These are phyloP conservation scores for Paracamarosporium sp. DNA, from an alignment of 2,329 filamentous ascomycete species.

Conservation along the genomic window DNA sequence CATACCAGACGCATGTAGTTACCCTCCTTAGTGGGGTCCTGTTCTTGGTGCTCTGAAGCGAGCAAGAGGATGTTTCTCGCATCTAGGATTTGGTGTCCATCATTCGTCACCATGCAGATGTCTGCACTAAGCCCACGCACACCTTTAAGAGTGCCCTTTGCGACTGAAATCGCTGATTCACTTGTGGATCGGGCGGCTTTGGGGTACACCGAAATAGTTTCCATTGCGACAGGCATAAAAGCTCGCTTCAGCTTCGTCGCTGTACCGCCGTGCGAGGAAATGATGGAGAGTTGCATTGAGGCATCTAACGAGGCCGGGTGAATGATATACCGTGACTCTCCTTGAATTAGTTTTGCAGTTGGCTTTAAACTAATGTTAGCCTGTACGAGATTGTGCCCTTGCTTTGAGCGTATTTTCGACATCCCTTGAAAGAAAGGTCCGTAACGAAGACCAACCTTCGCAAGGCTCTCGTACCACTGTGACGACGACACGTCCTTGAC, in stretches of 20 bases:
- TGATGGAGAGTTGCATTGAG: constrained; percentile 28
- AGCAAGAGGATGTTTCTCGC: too few species aligned
- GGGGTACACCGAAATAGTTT: too few species aligned
- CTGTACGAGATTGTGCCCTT: constrained; percentile 10
- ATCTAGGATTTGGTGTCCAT: too few species aligned
- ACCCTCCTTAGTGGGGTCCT: too few species aligned
- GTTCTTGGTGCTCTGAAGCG: too few species aligned
- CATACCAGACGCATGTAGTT: too few species aligned
- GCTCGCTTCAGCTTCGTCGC: not conserved
- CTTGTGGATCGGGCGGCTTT: too few species aligned
- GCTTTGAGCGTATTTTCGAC: constrained; percentile 14
- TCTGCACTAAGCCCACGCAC: too few species aligned
- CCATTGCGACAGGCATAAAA: not conserved
- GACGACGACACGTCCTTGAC: too few species aligned
- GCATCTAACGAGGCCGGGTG: constrained; percentile 42
- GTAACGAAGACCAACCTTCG: constrained; percentile 24
- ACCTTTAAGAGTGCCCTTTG: not conserved
- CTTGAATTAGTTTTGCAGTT: constrained; percentile 13
- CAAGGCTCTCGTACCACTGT: constrained; percentile 33
- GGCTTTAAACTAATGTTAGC: constrained; percentile 19
- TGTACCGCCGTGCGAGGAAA: constrained; percentile 16
- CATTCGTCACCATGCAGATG: too few species aligned
- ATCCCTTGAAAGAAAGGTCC: constrained; percentile 26
- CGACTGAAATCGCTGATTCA: not conserved
- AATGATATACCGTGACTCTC: constrained; percentile 38